Percentiles rank a stretch among this genome's conserved stretches.
Conservation (phyloP, 1,284 basidiomycete genomes). For the Sanghuangporus weigelae region DNA sequence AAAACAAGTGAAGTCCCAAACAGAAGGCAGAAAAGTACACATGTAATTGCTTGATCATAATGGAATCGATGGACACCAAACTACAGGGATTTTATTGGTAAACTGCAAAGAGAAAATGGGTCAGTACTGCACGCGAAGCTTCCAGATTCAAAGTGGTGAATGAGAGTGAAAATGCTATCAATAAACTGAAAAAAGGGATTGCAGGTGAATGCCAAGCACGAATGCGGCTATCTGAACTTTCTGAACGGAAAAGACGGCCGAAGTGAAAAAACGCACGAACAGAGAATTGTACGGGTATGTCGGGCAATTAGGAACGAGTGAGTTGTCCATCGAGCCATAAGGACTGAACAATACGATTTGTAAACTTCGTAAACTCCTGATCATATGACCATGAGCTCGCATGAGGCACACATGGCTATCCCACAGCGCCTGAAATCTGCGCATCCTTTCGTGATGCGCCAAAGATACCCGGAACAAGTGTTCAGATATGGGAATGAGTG, state of each 20-base stretch:
- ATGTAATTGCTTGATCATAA: neutral
- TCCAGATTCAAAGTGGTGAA: neutral
- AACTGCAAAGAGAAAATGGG: neutral
- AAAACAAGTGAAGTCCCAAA: neutral
- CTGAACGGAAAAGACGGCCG: no score
- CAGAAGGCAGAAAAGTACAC: neutral
- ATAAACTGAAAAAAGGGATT: no score
- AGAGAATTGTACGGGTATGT: neutral
- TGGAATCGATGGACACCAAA: neutral
- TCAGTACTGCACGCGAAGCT: neutral
- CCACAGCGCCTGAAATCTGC: neutral
- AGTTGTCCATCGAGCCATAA: neutral
- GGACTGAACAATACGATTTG: neutral
- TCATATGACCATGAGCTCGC: neutral
- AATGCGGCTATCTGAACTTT: no score
- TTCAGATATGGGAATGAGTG: neutral
- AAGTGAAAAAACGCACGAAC: neutral
- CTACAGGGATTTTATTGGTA: neutral
- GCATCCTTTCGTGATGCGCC: neutral
- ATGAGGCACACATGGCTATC: neutral
- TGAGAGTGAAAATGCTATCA: neutral
- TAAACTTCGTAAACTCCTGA: neutral
- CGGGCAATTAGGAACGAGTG: neutral
- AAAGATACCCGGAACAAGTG: slow-evolving; percentile 2
- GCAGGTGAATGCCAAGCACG: no score